Percentiles rank a stretch among this genome's conserved stretches.
These are phyloP conservation scores for Agaricales sp. DNA, from an alignment of 1,284 basidiomycete genomes.

Conservation along the genomic window DNA sequence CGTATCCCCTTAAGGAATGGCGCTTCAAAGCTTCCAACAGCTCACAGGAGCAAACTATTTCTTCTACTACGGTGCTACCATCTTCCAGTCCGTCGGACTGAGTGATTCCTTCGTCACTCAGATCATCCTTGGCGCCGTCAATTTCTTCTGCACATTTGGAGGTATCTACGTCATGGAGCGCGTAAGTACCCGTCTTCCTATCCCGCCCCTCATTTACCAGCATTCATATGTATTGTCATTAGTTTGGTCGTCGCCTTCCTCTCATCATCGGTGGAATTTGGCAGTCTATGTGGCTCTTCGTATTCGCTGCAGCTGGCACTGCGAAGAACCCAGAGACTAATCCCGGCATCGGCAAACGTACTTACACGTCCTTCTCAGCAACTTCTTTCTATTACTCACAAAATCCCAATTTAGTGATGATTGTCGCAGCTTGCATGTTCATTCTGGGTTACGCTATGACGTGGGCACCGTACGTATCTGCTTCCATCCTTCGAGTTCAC, in stretches of 20 bases:
- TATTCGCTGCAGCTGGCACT: conserved; percentile 69
- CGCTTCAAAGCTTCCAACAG: conserved; percentile 66
- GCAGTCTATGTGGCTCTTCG: conserved; percentile 70
- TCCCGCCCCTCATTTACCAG: too few species aligned
- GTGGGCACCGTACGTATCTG: conserved; percentile 46
- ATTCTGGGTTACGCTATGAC: conserved; percentile 72
- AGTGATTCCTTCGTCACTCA: conserved; percentile 60
- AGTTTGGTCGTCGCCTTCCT: conserved; percentile 53
- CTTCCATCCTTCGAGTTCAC: neutral
- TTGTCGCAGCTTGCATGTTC: conserved; percentile 71
- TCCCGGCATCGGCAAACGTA: conserved; percentile 41
- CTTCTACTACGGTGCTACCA: conserved; percentile 64
- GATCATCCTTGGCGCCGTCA: conserved; percentile 63
- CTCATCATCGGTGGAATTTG: conserved; percentile 63
- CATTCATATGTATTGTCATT: conserved; percentile 7
- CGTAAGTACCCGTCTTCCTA: conserved; percentile 21
- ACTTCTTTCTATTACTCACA: too few species aligned
- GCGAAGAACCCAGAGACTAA: conserved; percentile 43
- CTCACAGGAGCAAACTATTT: conserved; percentile 66
- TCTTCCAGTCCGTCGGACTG: conserved; percentile 63
- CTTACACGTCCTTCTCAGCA: conserved; percentile 10
- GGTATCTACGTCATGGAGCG: conserved; percentile 63
- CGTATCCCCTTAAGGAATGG: conserved; percentile 32
- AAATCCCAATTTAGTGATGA: conserved; percentile 45
- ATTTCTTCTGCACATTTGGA: conserved; percentile 60